Evolutionary conservation across 306 rosid species (phyloP).

Genomic region (Rubus idaeus): DNA sequence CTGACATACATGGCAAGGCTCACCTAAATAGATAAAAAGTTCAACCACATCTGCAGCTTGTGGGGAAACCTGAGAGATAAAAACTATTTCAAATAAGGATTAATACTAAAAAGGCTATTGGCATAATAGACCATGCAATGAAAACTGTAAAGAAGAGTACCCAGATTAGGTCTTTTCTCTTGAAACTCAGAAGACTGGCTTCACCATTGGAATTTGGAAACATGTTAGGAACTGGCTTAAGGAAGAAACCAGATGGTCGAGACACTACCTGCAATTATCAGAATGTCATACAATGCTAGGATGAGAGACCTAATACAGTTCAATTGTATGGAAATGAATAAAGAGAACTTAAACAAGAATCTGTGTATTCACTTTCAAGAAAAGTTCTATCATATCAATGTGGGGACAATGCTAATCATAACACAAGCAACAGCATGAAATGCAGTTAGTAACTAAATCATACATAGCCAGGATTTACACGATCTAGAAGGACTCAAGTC

Average conservation of each 20-base stretch:
- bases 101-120: slow-evolving; percentile 12
- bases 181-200: slow-evolving; percentile 86
- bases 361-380: background rate
- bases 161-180: slow-evolving; percentile 76
- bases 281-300: slow-evolving; percentile 7
- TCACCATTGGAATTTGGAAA: slow-evolving; percentile 70
- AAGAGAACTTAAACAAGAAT: background rate
- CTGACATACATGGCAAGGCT: slow-evolving; percentile 98
- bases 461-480: background rate
- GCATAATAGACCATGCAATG: slow-evolving; percentile 19
- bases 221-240: slow-evolving; percentile 82
- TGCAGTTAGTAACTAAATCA: background rate
- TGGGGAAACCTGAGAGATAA: slow-evolving; percentile 74
- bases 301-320: slow-evolving; percentile 13
- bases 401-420: background rate
- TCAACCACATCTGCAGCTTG: slow-evolving; percentile 90
- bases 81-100: slow-evolving; percentile 22
- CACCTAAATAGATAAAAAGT: slow-evolving; percentile 86
- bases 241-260: slow-evolving; percentile 81
- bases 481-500: slow-evolving; percentile 6
- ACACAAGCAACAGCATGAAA: slow-evolving; percentile 2
- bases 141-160: slow-evolving; percentile 45
- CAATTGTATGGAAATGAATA: background rate
- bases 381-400: background rate
- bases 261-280: slow-evolving; percentile 72